Evolutionary conservation across 495 filamentous ascomycete species (phyloP).

Genomic region (Penicillium soppii): DNA sequence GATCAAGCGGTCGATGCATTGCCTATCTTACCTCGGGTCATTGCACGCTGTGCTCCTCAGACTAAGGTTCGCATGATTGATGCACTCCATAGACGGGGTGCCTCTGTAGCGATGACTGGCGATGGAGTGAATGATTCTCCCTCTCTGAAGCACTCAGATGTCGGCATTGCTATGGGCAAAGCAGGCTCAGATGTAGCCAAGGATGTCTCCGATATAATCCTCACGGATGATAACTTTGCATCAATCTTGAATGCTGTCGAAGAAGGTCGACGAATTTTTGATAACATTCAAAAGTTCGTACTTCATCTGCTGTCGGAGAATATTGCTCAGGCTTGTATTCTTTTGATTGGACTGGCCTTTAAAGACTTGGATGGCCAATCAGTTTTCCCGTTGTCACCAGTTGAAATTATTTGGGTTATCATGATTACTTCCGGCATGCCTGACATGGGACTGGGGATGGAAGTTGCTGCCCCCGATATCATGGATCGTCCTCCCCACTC

Average conservation of each 20-base stretch:
- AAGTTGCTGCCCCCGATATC: conserved; percentile 58
- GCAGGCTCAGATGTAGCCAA: conserved; percentile 78
- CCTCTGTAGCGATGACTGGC: conserved; percentile 90
- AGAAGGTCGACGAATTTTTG: conserved; percentile 64
- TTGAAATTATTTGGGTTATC: conserved; percentile 68
- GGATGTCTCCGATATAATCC: conserved; percentile 70
- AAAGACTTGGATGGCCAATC: conserved; percentile 55
- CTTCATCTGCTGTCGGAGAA: conserved; percentile 64
- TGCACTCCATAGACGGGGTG: conserved; percentile 67
- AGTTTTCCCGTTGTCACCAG: conserved; percentile 62
- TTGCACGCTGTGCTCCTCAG: conserved; percentile 64
- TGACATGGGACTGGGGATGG: conserved; percentile 66
- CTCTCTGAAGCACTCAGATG: conserved; percentile 84
- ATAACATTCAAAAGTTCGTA: conserved; percentile 69
- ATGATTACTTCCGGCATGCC: conserved; percentile 64
- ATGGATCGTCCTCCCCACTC: conserved; percentile 61
- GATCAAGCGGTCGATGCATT: conserved; percentile 59
- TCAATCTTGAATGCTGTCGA: conserved; percentile 65
- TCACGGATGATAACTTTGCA: conserved; percentile 75
- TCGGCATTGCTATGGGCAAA: conserved; percentile 74
- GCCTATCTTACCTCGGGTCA: conserved; percentile 59
- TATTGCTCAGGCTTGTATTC: conserved; percentile 59
- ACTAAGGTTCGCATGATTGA: conserved; percentile 71
- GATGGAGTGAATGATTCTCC: conserved; percentile 93
- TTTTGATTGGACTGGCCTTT: conserved; percentile 63